Conservation (phyloP, 768 basidiomycete species). For the Tricholoma saponaceum region DNA sequence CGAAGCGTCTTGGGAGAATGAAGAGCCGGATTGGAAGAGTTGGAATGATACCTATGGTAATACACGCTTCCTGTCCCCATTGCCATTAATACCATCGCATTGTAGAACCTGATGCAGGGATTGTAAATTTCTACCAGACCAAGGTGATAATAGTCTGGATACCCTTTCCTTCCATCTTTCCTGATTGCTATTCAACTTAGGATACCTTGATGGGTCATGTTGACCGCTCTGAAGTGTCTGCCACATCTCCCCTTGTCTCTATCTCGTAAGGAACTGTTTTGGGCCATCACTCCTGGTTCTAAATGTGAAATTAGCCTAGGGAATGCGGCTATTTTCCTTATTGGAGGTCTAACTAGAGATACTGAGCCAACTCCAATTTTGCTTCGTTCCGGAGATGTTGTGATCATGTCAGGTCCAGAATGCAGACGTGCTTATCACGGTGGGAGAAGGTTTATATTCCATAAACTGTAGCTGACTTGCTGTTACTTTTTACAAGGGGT, state of each 20-base stretch:
- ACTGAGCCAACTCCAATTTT: constrained; percentile 75
- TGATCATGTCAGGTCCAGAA: constrained; percentile 88
- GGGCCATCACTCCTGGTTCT: neutral
- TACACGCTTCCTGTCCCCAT: neutral
- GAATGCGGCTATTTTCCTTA: constrained; percentile 84
- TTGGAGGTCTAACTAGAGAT: constrained; percentile 80
- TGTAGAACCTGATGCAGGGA: constrained; percentile 91
- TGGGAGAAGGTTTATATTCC: constrained; percentile 24
- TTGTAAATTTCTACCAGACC: constrained; percentile 92
- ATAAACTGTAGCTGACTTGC: neutral
- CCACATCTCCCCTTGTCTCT: constrained; percentile 88
- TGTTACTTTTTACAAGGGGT: constrained; percentile 50
- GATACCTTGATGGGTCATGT: constrained; percentile 97
- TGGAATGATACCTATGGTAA: constrained; percentile 83
- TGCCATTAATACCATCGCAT: constrained; percentile 3
- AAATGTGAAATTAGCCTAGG: constrained; percentile 57
- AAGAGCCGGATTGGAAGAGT: constrained; percentile 58
- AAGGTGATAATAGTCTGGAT: constrained; percentile 35
- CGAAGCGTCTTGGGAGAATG: constrained; percentile 46
- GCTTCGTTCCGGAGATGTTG: constrained; percentile 84
- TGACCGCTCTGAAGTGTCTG: constrained; percentile 94
- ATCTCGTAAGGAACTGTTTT: constrained; percentile 66
- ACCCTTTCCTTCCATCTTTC: neutral
- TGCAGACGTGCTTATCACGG: constrained; percentile 93
- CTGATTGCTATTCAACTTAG: constrained; percentile 23